Percentiles rank a stretch among this genome's conserved stretches.
phyloP scores from a whole-genome alignment of 768 basidiomycete genomes.

The Hirschioporus abietinus region DNA sequence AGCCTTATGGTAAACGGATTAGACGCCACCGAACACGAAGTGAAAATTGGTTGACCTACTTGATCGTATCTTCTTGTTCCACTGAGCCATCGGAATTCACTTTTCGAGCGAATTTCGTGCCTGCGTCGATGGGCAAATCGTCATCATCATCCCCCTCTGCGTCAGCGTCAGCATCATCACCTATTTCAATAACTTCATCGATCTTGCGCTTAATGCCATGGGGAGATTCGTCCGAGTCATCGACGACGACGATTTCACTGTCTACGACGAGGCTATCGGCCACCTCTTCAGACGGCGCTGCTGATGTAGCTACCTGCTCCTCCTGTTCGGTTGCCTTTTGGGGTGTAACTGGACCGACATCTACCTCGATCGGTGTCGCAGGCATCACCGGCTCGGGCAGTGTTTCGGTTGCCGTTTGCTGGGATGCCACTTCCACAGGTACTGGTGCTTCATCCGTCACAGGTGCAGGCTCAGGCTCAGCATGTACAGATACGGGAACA shows the following conservation, averaged over 20 bases:
- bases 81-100: conserved; percentile 91
- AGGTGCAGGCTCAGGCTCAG: neutral
- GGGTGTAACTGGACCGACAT: conserved; percentile 14
- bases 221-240: conserved; percentile 10
- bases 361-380: conserved; percentile 18
- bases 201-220: conserved; percentile 42
- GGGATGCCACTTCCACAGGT: neutral
- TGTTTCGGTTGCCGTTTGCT: neutral
- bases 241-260: neutral
- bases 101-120: conserved; percentile 53
- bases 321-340: conserved; percentile 24
- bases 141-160: conserved; percentile 44
- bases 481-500: neutral
- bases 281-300: conserved; percentile 12
- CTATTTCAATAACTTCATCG: conserved; percentile 29
- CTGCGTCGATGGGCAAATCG: conserved; percentile 38
- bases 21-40: conserved; percentile 11
- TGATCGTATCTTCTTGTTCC: conserved; percentile 89
- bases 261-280: conserved; percentile 12
- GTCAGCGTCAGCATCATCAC: conserved; percentile 27
- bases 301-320: conserved; percentile 17
- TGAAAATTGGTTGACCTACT: conserved; percentile 44
- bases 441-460: neutral
- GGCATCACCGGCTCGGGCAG: conserved; percentile 5
- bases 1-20: conserved; percentile 44